These are phyloP conservation scores for Fusarium nygamai DNA, from an alignment of 2,329 filamentous ascomycete genomes.

Conservation along the genomic window DNA sequence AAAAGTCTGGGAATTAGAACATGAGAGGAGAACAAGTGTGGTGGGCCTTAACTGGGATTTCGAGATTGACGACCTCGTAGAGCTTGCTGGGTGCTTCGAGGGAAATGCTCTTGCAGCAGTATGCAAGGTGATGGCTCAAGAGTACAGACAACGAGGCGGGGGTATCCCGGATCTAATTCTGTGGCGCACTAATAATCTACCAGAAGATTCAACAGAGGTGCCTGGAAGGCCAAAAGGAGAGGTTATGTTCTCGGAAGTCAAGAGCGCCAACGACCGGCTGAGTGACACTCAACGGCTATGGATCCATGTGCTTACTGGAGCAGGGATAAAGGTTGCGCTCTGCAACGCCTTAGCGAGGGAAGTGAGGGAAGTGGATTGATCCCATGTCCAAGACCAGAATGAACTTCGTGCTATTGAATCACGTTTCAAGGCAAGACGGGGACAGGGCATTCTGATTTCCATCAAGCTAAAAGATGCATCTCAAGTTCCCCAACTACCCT, in stretches of 20 bases:
- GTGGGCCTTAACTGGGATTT: conserved; percentile 94
- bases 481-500: conserved; percentile 1
- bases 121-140: conserved; percentile 94
- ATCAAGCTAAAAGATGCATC: not conserved
- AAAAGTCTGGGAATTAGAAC: conserved; percentile 73
- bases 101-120: conserved; percentile 83
- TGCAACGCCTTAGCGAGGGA: conserved; percentile 71
- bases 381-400: conserved; percentile 12
- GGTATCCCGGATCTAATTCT: conserved; percentile 94
- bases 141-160: conserved; percentile 86
- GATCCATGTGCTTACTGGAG: conserved; percentile 91
- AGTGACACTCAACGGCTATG: conserved; percentile 96
- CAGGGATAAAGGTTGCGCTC: conserved; percentile 86
- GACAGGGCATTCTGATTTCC: conserved; percentile 16
- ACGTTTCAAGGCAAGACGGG: conserved; percentile 3
- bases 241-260: conserved; percentile 82
- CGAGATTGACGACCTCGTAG: conserved; percentile 78
- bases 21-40: conserved; percentile 80
- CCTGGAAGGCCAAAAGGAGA: conserved; percentile 58
- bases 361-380: conserved; percentile 55
- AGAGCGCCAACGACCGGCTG: conserved; percentile 88
- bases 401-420: conserved; percentile 22
- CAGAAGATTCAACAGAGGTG: conserved; percentile 42
- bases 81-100: conserved; percentile 81
- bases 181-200: conserved; percentile 66